phyloP scores from a whole-genome alignment of 345 rosid genomes.

The Pistacia integerrima region DNA sequence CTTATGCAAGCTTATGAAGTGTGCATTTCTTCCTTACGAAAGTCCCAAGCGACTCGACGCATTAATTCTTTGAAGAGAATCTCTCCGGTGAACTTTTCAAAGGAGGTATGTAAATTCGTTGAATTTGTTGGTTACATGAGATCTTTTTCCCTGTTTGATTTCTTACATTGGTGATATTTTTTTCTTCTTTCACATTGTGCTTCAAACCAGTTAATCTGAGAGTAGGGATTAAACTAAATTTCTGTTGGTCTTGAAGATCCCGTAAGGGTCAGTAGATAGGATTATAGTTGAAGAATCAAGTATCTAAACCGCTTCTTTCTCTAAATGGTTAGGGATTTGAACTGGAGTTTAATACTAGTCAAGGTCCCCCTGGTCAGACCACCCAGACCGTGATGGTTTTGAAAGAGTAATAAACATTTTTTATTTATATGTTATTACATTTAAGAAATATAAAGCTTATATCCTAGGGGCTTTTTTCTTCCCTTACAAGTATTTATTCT shows the following conservation, averaged over 20 bases:
- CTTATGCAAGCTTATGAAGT: slow-evolving; percentile 71
- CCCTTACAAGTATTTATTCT: background rate
- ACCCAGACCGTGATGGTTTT: background rate
- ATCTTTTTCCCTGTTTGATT: background rate
- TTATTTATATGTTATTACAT: background rate
- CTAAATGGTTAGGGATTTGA: background rate
- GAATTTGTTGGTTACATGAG: background rate
- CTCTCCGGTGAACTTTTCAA: slow-evolving; percentile 88
- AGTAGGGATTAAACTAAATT: background rate
- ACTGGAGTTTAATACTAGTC: background rate
- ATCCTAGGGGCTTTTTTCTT: background rate
- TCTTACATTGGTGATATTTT: background rate
- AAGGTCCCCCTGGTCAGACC: background rate
- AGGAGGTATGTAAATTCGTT: slow-evolving; percentile 47
- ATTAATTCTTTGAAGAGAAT: slow-evolving; percentile 70
- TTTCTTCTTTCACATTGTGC: background rate
- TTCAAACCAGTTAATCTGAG: background rate
- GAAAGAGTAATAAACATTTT: background rate
- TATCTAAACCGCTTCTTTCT: background rate
- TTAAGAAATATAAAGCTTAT: background rate
- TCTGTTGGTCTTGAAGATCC: background rate
- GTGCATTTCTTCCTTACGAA: slow-evolving; percentile 66
- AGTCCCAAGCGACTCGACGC: slow-evolving; percentile 65
- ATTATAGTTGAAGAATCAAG: background rate
- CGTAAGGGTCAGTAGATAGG: background rate